Evolutionary conservation across 352 stramenopile genomes (phyloP).

Genomic region (Pythium sukuiense): DNA sequence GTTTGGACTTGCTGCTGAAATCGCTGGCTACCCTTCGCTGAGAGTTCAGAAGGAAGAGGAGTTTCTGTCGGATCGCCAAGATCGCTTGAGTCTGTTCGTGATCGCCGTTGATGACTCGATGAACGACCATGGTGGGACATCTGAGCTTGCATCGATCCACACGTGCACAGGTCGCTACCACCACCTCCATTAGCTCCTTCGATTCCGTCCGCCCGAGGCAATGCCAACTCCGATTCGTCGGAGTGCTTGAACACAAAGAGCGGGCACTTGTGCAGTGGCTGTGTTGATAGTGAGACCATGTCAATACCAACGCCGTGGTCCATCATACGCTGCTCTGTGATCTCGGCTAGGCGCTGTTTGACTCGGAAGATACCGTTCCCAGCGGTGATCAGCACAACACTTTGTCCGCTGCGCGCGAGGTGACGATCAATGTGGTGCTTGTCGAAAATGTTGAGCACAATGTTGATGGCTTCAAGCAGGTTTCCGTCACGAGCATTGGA

Average conservation of each 20-base stretch:
- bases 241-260: conserved; percentile 96
- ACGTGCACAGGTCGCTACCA: conserved; percentile 23
- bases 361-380: conserved; percentile 97
- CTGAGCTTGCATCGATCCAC: conserved; percentile 11
- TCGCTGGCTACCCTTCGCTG: background rate
- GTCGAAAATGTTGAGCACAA: conserved; percentile 98
- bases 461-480: conserved; percentile 97
- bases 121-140: background rate
- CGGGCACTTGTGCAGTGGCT: conserved; percentile 96
- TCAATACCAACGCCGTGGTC: conserved; percentile 99
- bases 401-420: conserved; percentile 94
- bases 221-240: conserved; percentile 41
- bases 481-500: conserved; percentile 90
- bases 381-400: conserved; percentile 94
- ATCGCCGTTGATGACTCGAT: conserved; percentile 9
- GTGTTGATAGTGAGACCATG: conserved; percentile 93
- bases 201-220: conserved; percentile 18
- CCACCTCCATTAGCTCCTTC: conserved; percentile 10
- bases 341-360: conserved; percentile 93
- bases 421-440: conserved; percentile 99
- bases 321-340: conserved; percentile 99
- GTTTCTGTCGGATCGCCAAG: conserved; percentile 3
- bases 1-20: conserved; percentile 5
- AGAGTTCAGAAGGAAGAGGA: background rate
- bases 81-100: conserved; percentile 25